These are phyloP conservation scores for Exophiala oligosperma DNA, from an alignment of 2,329 filamentous ascomycete species.

Conservation along the genomic window DNA sequence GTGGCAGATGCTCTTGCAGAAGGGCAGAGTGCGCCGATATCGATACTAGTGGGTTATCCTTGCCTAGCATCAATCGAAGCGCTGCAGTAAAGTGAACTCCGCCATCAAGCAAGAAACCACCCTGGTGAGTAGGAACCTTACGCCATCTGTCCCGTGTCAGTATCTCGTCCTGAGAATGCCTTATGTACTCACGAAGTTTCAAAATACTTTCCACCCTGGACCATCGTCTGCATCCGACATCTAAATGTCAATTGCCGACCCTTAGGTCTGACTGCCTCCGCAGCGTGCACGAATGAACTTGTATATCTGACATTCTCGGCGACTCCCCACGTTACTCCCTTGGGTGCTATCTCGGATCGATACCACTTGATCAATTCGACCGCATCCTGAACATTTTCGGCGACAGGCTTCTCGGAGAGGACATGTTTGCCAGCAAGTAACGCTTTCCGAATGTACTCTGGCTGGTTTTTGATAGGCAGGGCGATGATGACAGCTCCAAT, in stretches of 20 bases:
- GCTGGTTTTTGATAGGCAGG: slow-evolving; percentile 55
- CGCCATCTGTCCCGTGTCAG: slow-evolving; percentile 48
- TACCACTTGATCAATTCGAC: slow-evolving; percentile 54
- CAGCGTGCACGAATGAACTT: slow-evolving; percentile 47
- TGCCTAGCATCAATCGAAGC: slow-evolving; percentile 50
- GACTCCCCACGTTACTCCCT: slow-evolving; percentile 46
- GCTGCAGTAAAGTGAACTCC: slow-evolving; percentile 59
- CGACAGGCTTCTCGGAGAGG: slow-evolving; percentile 59
- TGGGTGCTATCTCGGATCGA: slow-evolving; percentile 40
- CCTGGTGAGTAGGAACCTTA: slow-evolving; percentile 57
- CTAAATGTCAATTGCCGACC: slow-evolving; percentile 54
- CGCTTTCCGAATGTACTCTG: slow-evolving; percentile 51
- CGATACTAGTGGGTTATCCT: slow-evolving; percentile 42
- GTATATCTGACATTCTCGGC: slow-evolving; percentile 61
- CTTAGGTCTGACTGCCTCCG: slow-evolving; percentile 46
- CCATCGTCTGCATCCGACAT: slow-evolving; percentile 44
- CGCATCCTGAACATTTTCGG: slow-evolving; percentile 54
- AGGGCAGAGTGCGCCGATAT: slow-evolving; percentile 53
- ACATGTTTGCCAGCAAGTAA: slow-evolving; percentile 56
- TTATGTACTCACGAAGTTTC: slow-evolving; percentile 35
- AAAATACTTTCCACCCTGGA: slow-evolving; percentile 57
- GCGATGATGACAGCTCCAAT: slow-evolving; percentile 54
- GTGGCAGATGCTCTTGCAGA: slow-evolving; percentile 53
- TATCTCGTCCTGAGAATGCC: slow-evolving; percentile 35
- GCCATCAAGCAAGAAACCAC: slow-evolving; percentile 60